These are phyloP conservation scores for Neocatenulostroma microsporum DNA, from an alignment of 2,329 filamentous ascomycete genomes.

Conservation along the genomic window DNA sequence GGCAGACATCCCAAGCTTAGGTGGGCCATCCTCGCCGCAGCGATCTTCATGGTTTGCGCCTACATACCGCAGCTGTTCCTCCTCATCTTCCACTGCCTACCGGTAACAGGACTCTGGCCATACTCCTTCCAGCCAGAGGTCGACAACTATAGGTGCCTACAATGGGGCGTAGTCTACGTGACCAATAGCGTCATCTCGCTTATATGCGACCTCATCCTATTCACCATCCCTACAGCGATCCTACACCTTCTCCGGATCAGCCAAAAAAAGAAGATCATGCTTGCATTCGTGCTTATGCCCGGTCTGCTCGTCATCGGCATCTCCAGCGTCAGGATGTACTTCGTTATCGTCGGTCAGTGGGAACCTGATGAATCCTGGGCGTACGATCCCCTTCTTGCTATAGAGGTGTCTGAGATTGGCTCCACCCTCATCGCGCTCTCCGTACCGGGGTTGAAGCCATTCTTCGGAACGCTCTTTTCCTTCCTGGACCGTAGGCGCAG, in stretches of 20 bases:
- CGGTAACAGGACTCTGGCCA: slow-evolving; percentile 47
- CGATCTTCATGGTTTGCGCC: slow-evolving; percentile 34
- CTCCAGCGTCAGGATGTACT: slow-evolving; percentile 40
- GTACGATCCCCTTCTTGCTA: slow-evolving; percentile 44
- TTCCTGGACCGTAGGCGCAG: slow-evolving; percentile 11
- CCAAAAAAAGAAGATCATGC: slow-evolving; percentile 39
- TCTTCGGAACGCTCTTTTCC: slow-evolving; percentile 13
- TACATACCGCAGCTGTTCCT: slow-evolving; percentile 45
- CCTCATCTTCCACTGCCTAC: slow-evolving; percentile 45
- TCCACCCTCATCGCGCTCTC: slow-evolving; percentile 46
- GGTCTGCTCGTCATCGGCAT: slow-evolving; percentile 45
- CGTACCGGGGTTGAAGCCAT: slow-evolving; percentile 44
- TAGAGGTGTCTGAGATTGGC: slow-evolving; percentile 46
- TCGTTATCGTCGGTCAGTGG: slow-evolving; percentile 44
- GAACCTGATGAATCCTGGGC: slow-evolving; percentile 42
- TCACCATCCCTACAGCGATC: slow-evolving; percentile 45
- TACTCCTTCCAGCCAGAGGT: slow-evolving; percentile 41
- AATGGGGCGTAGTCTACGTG: slow-evolving; percentile 47
- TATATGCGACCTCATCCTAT: slow-evolving; percentile 45
- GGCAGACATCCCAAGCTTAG: slow-evolving; percentile 32
- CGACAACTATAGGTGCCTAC: slow-evolving; percentile 38
- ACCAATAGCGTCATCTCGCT: slow-evolving; percentile 46
- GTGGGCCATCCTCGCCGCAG: slow-evolving; percentile 28
- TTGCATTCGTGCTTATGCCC: slow-evolving; percentile 43
- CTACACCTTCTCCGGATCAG: slow-evolving; percentile 41